Base-by-base conservation (phyloP, 2,329 filamentous ascomycete species). In the Chrysosporium queenslandicum region DNA sequence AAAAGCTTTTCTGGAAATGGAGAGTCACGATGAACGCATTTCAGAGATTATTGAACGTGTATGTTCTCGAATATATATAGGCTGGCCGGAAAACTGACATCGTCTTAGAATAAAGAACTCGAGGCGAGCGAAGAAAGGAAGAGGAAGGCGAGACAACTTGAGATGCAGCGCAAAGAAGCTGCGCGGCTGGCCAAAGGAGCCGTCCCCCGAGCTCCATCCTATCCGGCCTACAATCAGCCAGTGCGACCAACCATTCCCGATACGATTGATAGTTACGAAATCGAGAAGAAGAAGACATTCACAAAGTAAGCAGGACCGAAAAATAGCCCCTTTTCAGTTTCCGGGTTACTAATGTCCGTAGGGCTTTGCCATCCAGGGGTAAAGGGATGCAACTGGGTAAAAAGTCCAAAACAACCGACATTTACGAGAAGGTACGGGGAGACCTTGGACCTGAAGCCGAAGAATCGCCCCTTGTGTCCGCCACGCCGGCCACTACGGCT, bases 301-400 rank as follows among this genome's bases (percentile, higher is more conserved):
- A 81, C 82, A 72, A 94, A 92, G 80, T 87, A 76, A 58, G 81
- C 66, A 32, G 4, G 27, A 29, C 4, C 27, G 4, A 29, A 16
- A 9, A 46, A 7, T 7, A 7, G 21, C 40, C 23, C 2, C 16
- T 12, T 16, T n/a, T 7, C 40, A 16, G 14, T 16, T 2, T 43
- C 9, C n/a, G n/a, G n/a, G 23, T 43, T 12, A n/a, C 12, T 53
- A 11, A 53, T 48, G 18, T 14, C 3, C 25, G 66, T 80, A 63
- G 80, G 56, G 67, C 71, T 16, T 53, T 74, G 27, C 66, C 86
- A 47, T 80, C 84, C 55, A 88, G 94, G 72, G 89, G 88, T 63
- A 98, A 98, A 76, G 92, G 92, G 60, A 98, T 98, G 94, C 91
- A 97, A 71, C 77, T 98, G 53, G 92, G 92, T 71, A 97, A 97